phyloP scores from a whole-genome alignment of 192 early-diverging fungal genomes.

The Endogone sp. region DNA sequence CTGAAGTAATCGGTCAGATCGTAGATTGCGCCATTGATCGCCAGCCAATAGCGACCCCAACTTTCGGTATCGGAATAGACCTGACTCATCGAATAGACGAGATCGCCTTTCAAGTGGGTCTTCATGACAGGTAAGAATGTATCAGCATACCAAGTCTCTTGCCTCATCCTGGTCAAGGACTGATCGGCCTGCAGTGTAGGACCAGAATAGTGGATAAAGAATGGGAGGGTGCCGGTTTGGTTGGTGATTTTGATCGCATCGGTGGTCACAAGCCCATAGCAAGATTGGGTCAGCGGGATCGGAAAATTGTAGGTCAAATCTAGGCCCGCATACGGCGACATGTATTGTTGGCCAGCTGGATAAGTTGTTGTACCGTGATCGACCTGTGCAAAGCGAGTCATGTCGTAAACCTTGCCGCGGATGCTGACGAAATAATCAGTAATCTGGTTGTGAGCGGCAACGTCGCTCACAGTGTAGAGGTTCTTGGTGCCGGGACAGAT shows the following conservation, averaged over 20 bases:
- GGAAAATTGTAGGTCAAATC: conserved; percentile 65
- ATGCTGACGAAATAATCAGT: conserved; percentile 58
- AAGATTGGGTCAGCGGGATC: conserved; percentile 45
- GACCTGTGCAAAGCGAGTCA: conserved; percentile 56
- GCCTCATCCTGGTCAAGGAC: conserved; percentile 19
- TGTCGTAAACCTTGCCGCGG: conserved; percentile 64
- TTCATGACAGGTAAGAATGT: conserved; percentile 41
- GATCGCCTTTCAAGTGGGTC: conserved; percentile 52
- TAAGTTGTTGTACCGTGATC: conserved; percentile 47
- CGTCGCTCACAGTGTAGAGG: conserved; percentile 55
- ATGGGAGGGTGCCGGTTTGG: conserved; percentile 5
- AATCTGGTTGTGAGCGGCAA: conserved; percentile 48
- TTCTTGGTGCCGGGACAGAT: conserved; percentile 79
- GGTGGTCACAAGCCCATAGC: conserved; percentile 44
- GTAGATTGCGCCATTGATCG: conserved; percentile 60
- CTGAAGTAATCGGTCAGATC: conserved; percentile 63
- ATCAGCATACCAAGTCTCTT: conserved; percentile 29
- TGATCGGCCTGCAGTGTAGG: neutral
- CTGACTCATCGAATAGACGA: conserved; percentile 64
- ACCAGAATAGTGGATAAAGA: conserved; percentile 26
- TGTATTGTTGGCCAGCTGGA: conserved; percentile 29
- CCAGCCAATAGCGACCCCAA: conserved; percentile 44
- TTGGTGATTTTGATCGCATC: conserved; percentile 12
- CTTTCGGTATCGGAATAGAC: conserved; percentile 32
- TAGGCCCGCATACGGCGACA: conserved; percentile 48